Evolutionary conservation across 1,284 basidiomycete genomes (phyloP).

Genomic region (Ustilago tritici): DNA sequence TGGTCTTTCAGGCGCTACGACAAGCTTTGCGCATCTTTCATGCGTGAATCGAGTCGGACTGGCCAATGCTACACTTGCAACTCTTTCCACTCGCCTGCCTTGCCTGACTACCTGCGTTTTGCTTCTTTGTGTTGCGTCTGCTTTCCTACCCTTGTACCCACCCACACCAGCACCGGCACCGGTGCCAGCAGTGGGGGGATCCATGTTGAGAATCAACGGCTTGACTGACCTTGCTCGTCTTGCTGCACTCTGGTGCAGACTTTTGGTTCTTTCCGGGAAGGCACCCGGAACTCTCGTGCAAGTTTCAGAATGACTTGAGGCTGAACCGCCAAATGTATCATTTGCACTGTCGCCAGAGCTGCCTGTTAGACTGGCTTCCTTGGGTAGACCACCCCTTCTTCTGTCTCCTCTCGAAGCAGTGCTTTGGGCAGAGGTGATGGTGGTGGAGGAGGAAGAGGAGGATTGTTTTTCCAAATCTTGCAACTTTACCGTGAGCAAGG

Average conservation of each 20-base stretch:
- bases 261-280: constrained; percentile 22
- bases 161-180: not conserved
- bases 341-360: not conserved
- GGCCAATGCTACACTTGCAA: constrained; percentile 10
- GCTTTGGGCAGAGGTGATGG: not conserved
- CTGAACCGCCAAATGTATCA: constrained; percentile 22
- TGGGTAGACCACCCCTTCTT: not conserved
- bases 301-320: not conserved
- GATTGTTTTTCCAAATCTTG: constrained; percentile 31
- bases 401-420: too few relatives aligned
- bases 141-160: constrained; percentile 9
- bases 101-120: not conserved
- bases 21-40: not conserved
- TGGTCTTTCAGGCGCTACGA: constrained; percentile 15
- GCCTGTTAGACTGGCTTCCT: constrained; percentile 6
- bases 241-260: constrained; percentile 7
- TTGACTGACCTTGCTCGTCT: constrained; percentile 4
- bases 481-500: constrained; percentile 29
- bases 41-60: constrained; percentile 23
- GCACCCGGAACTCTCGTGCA: constrained; percentile 11
- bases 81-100: not conserved
- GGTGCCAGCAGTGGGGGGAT: not conserved
- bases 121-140: not conserved
- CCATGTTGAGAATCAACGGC: constrained; percentile 13
- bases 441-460: not conserved